Evolutionary conservation across 768 basidiomycete species (phyloP).

Genomic region (Macrocybe gigantea): DNA sequence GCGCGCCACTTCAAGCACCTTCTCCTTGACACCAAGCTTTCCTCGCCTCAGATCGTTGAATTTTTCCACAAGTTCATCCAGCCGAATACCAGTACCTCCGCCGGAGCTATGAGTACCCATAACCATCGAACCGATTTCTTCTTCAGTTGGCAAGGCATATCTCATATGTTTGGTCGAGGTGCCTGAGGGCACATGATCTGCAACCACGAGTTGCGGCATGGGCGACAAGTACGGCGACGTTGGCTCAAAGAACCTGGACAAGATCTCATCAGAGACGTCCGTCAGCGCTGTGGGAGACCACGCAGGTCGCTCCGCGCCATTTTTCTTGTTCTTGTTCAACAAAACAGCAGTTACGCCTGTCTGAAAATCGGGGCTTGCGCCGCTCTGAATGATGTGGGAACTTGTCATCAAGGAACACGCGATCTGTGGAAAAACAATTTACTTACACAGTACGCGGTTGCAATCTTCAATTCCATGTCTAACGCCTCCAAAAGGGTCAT

Average conservation of each 20-base stretch:
- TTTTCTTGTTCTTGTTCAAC: conserved; percentile 30
- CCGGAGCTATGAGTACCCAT: conserved; percentile 56
- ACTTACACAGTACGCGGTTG: conserved; percentile 86
- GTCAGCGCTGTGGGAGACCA: conserved; percentile 68
- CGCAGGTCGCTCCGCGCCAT: conserved; percentile 33
- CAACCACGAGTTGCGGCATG: conserved; percentile 38
- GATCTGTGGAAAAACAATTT: conserved; percentile 5
- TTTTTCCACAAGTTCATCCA: conserved; percentile 57
- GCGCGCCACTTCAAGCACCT: conserved; percentile 69
- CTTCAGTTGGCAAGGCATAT: conserved; percentile 72
- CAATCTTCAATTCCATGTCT: conserved; percentile 83
- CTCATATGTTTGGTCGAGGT: conserved; percentile 23
- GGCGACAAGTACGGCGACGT: conserved; percentile 41
- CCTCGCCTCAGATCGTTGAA: conserved; percentile 42
- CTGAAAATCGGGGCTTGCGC: conserved; percentile 77
- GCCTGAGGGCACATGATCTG: conserved; percentile 22
- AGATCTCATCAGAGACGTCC: conserved; percentile 55
- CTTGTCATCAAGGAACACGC: conserved; percentile 9
- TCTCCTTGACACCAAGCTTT: conserved; percentile 64
- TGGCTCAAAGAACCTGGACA: conserved; percentile 61
- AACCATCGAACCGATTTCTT: conserved; percentile 62
- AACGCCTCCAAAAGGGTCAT: conserved; percentile 62
- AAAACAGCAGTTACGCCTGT: conserved; percentile 73
- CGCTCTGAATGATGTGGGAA: conserved; percentile 41
- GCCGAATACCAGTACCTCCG: conserved; percentile 53